Evolutionary conservation across 352 stramenopile species (phyloP), one percentile per base, ranked within the genome.

Genomic region (Phytophthora tubulina): DNA sequence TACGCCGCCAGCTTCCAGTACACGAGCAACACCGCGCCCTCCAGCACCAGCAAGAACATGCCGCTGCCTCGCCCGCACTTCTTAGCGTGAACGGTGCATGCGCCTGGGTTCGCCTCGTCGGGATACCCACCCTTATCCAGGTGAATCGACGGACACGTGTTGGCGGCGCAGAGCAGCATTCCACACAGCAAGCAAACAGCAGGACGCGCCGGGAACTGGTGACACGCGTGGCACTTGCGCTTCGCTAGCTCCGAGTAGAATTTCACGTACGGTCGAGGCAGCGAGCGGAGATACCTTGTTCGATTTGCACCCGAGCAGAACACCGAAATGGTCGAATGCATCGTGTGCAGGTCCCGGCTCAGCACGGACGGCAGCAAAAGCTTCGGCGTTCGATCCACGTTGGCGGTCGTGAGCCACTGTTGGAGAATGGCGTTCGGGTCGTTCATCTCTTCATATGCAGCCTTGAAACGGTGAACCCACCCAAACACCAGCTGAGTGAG

Each of bases 1-100:
- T 94, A 96, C 10, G 89, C 87, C 1, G 89, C 89, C 45, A 96
- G 64, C 67, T 96, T 96, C 82, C 88, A 94, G 60, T 94, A 95
- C 63, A 96, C 87, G 15, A 96, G 79, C 65, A 96, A 62, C 67
- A 95, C 89, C 2, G 88, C 89, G 21, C 89, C 89, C 73, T 96
- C 89, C 14, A 96, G 73, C 50, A 95, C 88, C 2, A 96, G 60
- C 35, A 96, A 46, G 67, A 96, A 95, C 79, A 96, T 82, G 32
- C 89, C 89, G 15, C 87, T 92, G 21, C 88, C 88, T 33, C 88
- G 86, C 7, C 89, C 89, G 48, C 89, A 96, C 55, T 95, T 96
- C 67, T 93, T 92, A 17, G 89, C 88, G 63, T 96, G 89, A 27
- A 95, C 76, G 0, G 88, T 95, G 51, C 89, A 96, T 9, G 89